Evolutionary conservation across 495 filamentous ascomycete species (phyloP).

Genomic region (Neohortaea acidophila): DNA sequence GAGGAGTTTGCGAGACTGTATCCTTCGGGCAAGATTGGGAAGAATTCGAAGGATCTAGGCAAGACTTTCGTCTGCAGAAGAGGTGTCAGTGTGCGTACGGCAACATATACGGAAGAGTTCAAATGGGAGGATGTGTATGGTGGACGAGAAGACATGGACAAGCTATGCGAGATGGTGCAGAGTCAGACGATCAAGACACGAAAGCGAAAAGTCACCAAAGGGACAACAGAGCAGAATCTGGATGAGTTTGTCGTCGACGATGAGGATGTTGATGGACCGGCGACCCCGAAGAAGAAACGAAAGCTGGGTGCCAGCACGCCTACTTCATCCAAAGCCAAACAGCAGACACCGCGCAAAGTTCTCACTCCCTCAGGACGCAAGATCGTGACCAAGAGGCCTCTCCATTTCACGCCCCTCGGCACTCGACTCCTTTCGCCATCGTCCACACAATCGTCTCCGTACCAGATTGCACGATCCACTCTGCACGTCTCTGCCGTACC

Average conservation of each 20-base stretch:
- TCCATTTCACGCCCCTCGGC: slow-evolving; percentile 88
- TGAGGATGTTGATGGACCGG: slow-evolving; percentile 34
- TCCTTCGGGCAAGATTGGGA: slow-evolving; percentile 61
- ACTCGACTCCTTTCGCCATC: slow-evolving; percentile 69
- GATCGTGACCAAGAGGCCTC: slow-evolving; percentile 72
- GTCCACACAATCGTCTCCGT: slow-evolving; percentile 69
- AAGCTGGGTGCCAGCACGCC: slow-evolving; percentile 38
- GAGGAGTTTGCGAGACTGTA: slow-evolving; percentile 49
- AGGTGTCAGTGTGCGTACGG: slow-evolving; percentile 73
- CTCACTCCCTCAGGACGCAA: slow-evolving; percentile 62
- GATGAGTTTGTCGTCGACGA: slow-evolving; percentile 34
- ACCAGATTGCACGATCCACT: slow-evolving; percentile 73
- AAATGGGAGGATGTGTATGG: slow-evolving; percentile 73
- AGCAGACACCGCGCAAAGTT: slow-evolving; percentile 36
- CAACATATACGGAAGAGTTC: slow-evolving; percentile 87
- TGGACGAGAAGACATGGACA: slow-evolving; percentile 43
- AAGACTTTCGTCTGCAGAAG: slow-evolving; percentile 84
- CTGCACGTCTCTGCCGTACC: slow-evolving; percentile 92
- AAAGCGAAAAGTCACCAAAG: slow-evolving; percentile 31
- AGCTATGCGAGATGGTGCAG: slow-evolving; percentile 49
- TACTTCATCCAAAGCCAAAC: slow-evolving; percentile 39
- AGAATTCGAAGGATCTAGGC: slow-evolving; percentile 57
- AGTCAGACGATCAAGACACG: slow-evolving; percentile 55
- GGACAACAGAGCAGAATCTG: slow-evolving; percentile 27
- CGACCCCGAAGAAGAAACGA: slow-evolving; percentile 45